Base-by-base conservation (phyloP, 2,329 filamentous ascomycete species). In the Nannizziopsis barbatae region DNA sequence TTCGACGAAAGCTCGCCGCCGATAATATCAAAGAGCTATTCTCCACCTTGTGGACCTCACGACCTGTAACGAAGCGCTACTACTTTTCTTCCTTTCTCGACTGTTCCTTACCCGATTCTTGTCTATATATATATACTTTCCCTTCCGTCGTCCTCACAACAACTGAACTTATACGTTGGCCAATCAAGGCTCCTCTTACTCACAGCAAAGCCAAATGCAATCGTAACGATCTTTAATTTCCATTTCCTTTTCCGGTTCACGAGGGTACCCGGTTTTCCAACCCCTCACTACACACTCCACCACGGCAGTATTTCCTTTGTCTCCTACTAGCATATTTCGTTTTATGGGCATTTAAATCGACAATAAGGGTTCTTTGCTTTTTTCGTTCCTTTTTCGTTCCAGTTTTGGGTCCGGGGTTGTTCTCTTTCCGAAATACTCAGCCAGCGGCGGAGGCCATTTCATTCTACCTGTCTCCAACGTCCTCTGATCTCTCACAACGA, bases 321-420 rank as follows among this genome's bases (percentile, higher is more conserved):
- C 39, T 27, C 20, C 41, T 35, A 46, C 15, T 36, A 36, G 47
- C 38, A 42, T 45, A 46, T 44, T 32, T 15, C 31, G 15, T 47
- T 62, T 60, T 60, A 67, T 66, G 65, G 66, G 61, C 63, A 64
- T 64, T 60, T 65, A 63, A 66, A 50, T 59, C 60, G 55, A 61
- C 61, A 59, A 63, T 58, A 59, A 58, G 62, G 60, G 59, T 62
- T 63, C 60, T 56, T 58, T 42, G 18, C 14, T 47, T 50, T 58
- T 53, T 56, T 59, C 60, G 55, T 56, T 61, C 58, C 55, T 55
- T 51, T 39, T 52, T 51, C 22, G 22, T 27, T 27, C 52, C 49
- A 46, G 47, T 53, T 56, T 51, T 52, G 36, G 40, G 37, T 36
- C 36, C 27, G 45, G 41, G 35, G 41, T 49, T 45, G 40, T 27